Conservation (phyloP, 805 yeast species). For the Ogataea corticis region DNA sequence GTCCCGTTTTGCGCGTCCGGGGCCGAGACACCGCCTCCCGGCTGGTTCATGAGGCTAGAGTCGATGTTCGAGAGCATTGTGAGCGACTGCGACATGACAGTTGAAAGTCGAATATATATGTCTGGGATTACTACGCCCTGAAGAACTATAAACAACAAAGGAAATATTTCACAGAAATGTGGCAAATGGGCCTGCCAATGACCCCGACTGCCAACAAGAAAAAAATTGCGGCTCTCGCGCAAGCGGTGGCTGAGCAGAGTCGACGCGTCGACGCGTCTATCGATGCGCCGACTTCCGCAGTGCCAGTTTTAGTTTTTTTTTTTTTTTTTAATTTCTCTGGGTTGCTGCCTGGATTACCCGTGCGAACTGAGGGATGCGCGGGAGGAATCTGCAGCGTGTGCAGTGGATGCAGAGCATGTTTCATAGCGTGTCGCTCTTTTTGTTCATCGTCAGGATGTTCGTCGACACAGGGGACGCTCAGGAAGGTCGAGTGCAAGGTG, state of each 20-base stretch:
- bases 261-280: background rate
- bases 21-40: constrained; percentile 1
- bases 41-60: constrained; percentile 22
- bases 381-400: too few relatives aligned
- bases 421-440: constrained; percentile 3
- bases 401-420: constrained; percentile 1
- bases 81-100: constrained; percentile 17
- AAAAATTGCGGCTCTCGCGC: constrained; percentile 3
- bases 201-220: background rate
- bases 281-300: background rate
- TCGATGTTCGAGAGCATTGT: constrained; percentile 22
- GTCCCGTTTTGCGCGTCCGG: constrained; percentile 8
- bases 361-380: too few relatives aligned
- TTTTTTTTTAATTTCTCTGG: background rate
- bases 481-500: background rate
- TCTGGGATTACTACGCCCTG: constrained; percentile 2
- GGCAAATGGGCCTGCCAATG: constrained; percentile 19
- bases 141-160: constrained; percentile 9
- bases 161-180: constrained; percentile 8
- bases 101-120: too few relatives aligned
- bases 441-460: background rate
- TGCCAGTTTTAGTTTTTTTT: background rate
- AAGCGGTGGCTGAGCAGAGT: constrained; percentile 15
- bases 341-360: too few relatives aligned
- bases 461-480: background rate